Evolutionary conservation across 2,329 filamentous ascomycete genomes (phyloP).

Genomic region (Fusarium kyushuense): DNA sequence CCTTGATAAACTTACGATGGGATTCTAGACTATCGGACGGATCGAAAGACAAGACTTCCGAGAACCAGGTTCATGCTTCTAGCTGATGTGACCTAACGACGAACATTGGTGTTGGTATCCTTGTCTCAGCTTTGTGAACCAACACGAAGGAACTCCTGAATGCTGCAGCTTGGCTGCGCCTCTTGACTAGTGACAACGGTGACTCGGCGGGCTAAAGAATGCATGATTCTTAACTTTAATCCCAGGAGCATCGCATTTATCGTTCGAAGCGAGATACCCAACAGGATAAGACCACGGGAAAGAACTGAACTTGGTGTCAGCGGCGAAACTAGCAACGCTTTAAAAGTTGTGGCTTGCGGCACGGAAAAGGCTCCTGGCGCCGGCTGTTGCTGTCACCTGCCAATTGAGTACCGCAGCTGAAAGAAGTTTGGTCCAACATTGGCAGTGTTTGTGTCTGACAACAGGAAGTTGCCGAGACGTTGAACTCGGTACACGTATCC

Average conservation of each 20-base stretch:
- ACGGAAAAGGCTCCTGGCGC: not conserved
- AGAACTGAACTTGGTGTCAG: not conserved
- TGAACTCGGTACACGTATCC: not conserved
- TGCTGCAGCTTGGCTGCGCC: slow-evolving; percentile 4
- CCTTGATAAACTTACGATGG: slow-evolving; percentile 13
- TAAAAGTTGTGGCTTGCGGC: slow-evolving; percentile 6
- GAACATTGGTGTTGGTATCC: not conserved
- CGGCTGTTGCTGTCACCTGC: not conserved
- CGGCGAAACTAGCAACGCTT: not conserved
- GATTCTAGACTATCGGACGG: slow-evolving; percentile 6
- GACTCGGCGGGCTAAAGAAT: not conserved
- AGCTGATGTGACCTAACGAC: slow-evolving; percentile 4
- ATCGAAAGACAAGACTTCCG: not conserved
- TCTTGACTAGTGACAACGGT: not conserved
- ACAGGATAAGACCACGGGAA: not conserved
- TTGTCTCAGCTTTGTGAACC: not conserved
- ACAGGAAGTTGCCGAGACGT: not conserved
- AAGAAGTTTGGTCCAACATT: not conserved
- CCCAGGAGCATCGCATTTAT: not conserved
- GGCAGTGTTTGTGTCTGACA: not conserved
- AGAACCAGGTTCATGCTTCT: not conserved
- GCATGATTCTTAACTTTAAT: not conserved
- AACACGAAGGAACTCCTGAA: not conserved
- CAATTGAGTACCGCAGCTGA: not conserved
- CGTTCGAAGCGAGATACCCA: not conserved